Evolutionary conservation across 2,329 filamentous ascomycete genomes (phyloP), one percentile per base, ranked within the genome.

Genomic region (Penicillium sp.): DNA sequence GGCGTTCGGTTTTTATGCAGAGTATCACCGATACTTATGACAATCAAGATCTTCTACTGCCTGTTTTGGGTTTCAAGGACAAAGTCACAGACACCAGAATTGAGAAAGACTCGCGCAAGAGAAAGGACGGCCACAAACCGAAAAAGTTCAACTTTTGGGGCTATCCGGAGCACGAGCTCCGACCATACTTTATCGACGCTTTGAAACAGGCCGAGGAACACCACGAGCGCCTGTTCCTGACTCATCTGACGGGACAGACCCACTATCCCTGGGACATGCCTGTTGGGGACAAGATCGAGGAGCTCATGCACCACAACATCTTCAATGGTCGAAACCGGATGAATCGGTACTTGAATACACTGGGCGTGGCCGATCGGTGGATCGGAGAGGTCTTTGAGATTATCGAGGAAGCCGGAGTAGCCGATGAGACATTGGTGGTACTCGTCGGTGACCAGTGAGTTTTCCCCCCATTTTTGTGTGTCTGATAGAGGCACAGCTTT

Each of bases 251-350:
- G 4, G 57, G 61, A 25, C 56, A 55, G n/a, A 60, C 54, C 1
- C 61, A 64, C 38, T 54, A 59, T 12, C 61, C 61, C 3, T 63
- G 56, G 58, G 45, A 54, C 32, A 55, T 58, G 48, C 60, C 56
- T 3, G 29, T 46, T 1, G 51, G 46, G 5, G 46, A 56, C 5
- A 35, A 54, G 27, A 60, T 55, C 27, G 58, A 63, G 13, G 52
- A 59, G 18, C 27, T 52, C 6, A 52, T 60, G 24, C 42, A 48
- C 33, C 36, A 51, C 6, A 49, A 34, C 24, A 35, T 55, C 4
- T 55, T 53, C 46, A 51, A 50, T 13, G 37, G 45, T 11, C 50
- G 56, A 13, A 40, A 49, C 24, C 47, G 38, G n/a, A 47, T 57
- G 49, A 54, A 56, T 9, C 46, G 40, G 3, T 59, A 58, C 46